Percentiles rank a stretch among this genome's conserved stretches.
phyloP scores from a whole-genome alignment of 108 stramenopile genomes.

The Asterionellopsis glacialis region DNA sequence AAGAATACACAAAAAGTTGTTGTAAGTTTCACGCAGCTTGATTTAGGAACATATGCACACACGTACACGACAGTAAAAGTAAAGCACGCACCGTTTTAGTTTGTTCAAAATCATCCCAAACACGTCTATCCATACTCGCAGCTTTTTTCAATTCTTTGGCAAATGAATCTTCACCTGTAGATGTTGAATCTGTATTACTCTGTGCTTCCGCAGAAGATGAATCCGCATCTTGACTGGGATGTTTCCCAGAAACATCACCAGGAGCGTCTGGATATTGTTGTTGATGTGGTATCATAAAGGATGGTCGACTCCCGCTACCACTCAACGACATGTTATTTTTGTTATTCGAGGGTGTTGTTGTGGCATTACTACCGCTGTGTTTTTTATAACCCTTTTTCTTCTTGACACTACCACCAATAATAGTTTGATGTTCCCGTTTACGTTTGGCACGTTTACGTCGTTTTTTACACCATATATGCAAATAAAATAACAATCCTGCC shows the following conservation, averaged over 20 bases:
- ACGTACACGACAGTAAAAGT: background rate
- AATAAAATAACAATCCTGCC: conserved; percentile 16
- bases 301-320: conserved; percentile 5
- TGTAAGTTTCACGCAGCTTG: no score
- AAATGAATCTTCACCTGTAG: conserved; percentile 23
- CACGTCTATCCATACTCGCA: conserved; percentile 26
- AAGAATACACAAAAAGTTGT: no score
- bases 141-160: conserved; percentile 31
- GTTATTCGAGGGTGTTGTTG: no score
- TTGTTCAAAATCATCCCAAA: conserved; percentile 29
- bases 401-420: background rate
- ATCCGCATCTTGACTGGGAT: background rate
- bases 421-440: background rate
- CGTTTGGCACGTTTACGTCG: conserved; percentile 15
- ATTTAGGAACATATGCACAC: background rate
- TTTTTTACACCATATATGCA: conserved; percentile 21
- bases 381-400: background rate
- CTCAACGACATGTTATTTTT: background rate
- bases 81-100: background rate
- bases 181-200: conserved; percentile 5
- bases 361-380: no score
- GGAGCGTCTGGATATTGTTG: no score
- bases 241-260: no score
- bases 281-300: no score
- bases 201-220: conserved; percentile 3